Evolutionary conservation across 345 rosid species (phyloP), one percentile per base, ranked within the genome.

Genomic region (Eucalyptus cloeziana): DNA sequence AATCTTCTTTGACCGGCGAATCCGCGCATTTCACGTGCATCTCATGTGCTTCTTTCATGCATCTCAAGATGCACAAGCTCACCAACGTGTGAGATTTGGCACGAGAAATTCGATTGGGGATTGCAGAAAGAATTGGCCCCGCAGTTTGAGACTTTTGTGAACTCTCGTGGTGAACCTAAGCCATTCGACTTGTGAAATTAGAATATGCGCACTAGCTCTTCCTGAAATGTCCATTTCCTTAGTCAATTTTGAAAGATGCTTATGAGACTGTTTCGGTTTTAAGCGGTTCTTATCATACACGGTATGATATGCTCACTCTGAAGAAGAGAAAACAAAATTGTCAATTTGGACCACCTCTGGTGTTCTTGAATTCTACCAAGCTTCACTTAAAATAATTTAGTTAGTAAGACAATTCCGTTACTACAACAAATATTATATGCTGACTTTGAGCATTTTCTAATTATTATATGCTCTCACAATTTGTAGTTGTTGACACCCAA

Each of bases 151-250:
- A 76, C 93, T 56, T 1, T 49, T 12, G 94, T 91, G 80, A 95
- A 93, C 87, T 95, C 97, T 52, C 90, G 92, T 49, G 99, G 97
- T 33, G 98, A 96, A 93, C 95, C 98, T 97, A 92, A 86, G 96
- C 43, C 25, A 58, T 40, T 60, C 33, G 49, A 54, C 21, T 19
- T 17, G 44, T 49, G 25, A 51, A n/a, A 49, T 17, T 50, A 49
- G 10, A n/a, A 51, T 51, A 51, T 51, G 54, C 19, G 8, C 54
- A 51, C 54, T 51, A 51, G 3, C 54, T 51, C 22, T 51, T 51
- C 54, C 19, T 6, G 49, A 49, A 51, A 51, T 17, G 22, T 17
- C 60, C 9, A 24, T 49, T 43, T 85, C 56, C 14, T 69, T 2
- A 10, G 80, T 69, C 80, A 33, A 43, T 86, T 43, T 15, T 86